Evolutionary conservation across 305 asterid species (phyloP), one percentile per base, ranked within the genome.

Genomic region (Coffea humblotiana): DNA sequence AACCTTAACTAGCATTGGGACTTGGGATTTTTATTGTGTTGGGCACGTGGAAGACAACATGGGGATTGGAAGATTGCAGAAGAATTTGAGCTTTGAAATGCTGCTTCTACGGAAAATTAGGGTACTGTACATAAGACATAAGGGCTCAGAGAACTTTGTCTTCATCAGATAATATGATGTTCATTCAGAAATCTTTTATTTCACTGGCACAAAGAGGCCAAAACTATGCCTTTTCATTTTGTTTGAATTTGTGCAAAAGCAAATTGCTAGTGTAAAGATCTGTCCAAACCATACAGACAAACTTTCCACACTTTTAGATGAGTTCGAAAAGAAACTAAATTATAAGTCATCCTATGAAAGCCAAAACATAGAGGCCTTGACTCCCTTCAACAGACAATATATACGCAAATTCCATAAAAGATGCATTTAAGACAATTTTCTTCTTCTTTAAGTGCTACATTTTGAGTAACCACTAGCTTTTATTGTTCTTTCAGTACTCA

Each of bases 401-500:
- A 25, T 43, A 21, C 47, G 37, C 48, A 4, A 35, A 8, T 51
- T 40, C 2, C 32, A 47, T 32, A 18, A 32, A 51, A 13, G 49
- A 52, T 1, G 18, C 14, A 4, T 77, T 48, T 12, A 21, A 49
- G 27, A 35, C 63, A 27, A 12, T 23, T 72, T 7, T 45, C 64
- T 72, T 70, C 21, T 78, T 56, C 32, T 56, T 70, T 48, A 52
- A 69, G 40, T 80, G 71, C 66, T 78, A 80, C 63, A 54, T 58
- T 76, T 71, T 47, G 47, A 14, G 75, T 76, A 83, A 82, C 84
- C 60, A 68, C 74, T 40, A 76, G 72, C 72, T 49, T 71, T 80
- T 60, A 77, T 74, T 86, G 61, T 84, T 74, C 80, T 71, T 85
- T 91, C 97, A 96, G 99, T 96, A 96, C 85, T 92, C 98, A 32